A percentile compares a stretch with the other conserved stretches of the same genome.
Conservation (phyloP, 208 protist genomes). For the Leptomonas seymouri region DNA sequence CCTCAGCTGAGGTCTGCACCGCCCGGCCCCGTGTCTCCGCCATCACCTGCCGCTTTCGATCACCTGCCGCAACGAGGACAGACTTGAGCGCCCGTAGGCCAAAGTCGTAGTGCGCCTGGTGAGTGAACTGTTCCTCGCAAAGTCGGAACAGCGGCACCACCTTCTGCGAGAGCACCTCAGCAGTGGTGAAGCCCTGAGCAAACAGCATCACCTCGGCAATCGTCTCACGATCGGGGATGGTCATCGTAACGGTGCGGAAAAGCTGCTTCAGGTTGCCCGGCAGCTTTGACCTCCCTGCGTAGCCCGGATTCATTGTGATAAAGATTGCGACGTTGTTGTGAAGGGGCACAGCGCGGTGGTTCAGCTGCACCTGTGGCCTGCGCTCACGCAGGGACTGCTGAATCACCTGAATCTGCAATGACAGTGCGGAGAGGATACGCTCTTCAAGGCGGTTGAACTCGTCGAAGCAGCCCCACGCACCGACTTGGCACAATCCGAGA, state of each 20-base stretch:
- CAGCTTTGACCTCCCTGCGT: slow-evolving; percentile 98
- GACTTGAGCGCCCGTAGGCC: slow-evolving; percentile 99
- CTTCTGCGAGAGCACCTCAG: slow-evolving; percentile 97
- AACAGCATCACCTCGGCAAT: slow-evolving; percentile 99
- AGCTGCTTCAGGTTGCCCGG: slow-evolving; percentile 99
- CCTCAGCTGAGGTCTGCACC: not conserved
- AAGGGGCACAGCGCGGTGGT: slow-evolving; percentile 90
- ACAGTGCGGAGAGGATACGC: slow-evolving; percentile 99
- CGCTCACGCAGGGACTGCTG: slow-evolving; percentile 90
- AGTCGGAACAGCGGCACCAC: slow-evolving; percentile 99
- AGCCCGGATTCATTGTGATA: slow-evolving; percentile 99
- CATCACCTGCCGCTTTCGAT: slow-evolving; percentile 87
- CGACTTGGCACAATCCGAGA: slow-evolving; percentile 99
- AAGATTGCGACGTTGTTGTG: slow-evolving; percentile 98
- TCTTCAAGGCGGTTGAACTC: slow-evolving; percentile 99
- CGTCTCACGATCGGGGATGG: slow-evolving; percentile 97
- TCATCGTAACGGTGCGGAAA: slow-evolving; percentile 99
- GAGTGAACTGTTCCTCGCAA: slow-evolving; percentile 97
- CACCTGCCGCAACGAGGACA: slow-evolving; percentile 98
- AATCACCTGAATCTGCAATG: slow-evolving; percentile 99
- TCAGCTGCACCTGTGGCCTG: slow-evolving; percentile 85
- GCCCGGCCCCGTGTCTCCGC: not conserved
- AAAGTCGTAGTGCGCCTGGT: slow-evolving; percentile 99
- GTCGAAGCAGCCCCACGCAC: slow-evolving; percentile 99
- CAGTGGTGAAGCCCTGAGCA: slow-evolving; percentile 98